These are phyloP conservation scores for Populus pruinosa DNA, from an alignment of 345 rosid genomes.

Conservation along the genomic window DNA sequence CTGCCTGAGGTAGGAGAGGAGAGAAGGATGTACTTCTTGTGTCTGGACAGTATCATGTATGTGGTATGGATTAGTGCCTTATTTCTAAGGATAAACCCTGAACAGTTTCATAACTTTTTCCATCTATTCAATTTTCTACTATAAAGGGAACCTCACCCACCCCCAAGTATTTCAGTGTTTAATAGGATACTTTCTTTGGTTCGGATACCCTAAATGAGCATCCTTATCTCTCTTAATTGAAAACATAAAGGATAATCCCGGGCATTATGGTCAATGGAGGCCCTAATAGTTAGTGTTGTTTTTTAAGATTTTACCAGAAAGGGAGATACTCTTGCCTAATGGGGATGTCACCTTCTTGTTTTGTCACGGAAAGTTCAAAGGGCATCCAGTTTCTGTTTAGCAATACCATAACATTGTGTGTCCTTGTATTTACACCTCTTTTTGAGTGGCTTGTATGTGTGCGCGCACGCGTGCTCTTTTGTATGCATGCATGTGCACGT, in stretches of 20 bases:
- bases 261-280: neutral
- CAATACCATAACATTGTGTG: no score
- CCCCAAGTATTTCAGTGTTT: neutral
- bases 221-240: neutral
- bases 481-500: no score
- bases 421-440: no score
- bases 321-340: neutral
- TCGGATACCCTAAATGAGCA: neutral
- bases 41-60: neutral
- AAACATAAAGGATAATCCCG: no score
- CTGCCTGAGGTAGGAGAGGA: neutral
- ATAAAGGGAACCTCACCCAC: neutral
- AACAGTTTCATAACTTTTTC: neutral
- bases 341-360: neutral
- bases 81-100: neutral
- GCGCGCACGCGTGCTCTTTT: no score
- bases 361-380: neutral
- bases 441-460: no score
- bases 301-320: neutral
- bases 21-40: no score
- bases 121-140: neutral
- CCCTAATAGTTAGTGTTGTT: neutral
- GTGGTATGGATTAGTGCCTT: neutral
- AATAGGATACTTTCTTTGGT: neutral
- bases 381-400: neutral